Base-by-base conservation (phyloP, 805 yeast species). In the Candida yuanshanica region DNA sequence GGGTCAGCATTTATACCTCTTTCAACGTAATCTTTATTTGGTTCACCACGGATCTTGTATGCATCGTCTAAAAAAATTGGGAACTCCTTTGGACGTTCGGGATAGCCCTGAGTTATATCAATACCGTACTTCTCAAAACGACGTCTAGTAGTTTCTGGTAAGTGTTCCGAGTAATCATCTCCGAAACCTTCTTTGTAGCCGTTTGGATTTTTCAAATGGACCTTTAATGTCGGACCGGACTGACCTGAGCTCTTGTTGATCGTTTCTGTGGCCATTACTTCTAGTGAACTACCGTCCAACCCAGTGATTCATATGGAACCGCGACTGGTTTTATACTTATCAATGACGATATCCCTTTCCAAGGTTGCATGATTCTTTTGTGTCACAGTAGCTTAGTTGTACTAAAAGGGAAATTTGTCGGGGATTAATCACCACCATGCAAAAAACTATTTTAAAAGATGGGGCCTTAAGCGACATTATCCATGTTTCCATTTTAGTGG, bases 51-150 rank as follows among this genome's bases (percentile, higher is more conserved):
- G 32, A 68, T 61, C 9, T 53, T 60, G 33, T 39, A 48, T 4
- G 70, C 73, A 41, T 69, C 71, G 42, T 69, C 73, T 7, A 66
- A 46, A 46, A 53, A 69, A n/a, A 59, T 48, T 12, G 74, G 74
- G 27, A 68, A 59, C 27, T 57, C 43, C 16, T 48, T 49, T 5
- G 72, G 70, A 42, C 64, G 52, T 20, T 51, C 55, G 13, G 74
- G 72, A 43, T 68, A 68, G 8, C 73, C 73, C 20, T 59, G 36
- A 1, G 65, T 54, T 7, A 67, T 37, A 42, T 67, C 70, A 42
- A 67, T 47, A 11, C 65, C 65, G 22, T 60, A 56, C 36, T 56
- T 59, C 13, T 45, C 53, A 21, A 61, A 56, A 41, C 72, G 53
- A n/a, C 42, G 49, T 26, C 37, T 42, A 3, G 66, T 51, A 8